Base-by-base conservation (phyloP, 352 stramenopile genomes). In the Pythium monospermum region DNA sequence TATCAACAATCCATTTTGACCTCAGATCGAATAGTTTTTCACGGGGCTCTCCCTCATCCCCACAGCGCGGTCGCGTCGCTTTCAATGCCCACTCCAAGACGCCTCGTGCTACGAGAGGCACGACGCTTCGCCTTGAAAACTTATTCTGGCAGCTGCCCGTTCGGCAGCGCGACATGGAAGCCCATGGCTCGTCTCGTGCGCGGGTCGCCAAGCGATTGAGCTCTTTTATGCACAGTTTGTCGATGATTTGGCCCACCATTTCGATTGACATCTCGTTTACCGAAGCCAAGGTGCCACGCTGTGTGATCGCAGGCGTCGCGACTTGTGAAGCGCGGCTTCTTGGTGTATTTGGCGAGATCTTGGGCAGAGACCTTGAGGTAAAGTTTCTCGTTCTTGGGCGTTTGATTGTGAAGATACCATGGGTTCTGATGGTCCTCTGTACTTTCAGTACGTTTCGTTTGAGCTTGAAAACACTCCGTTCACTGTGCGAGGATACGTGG, bases 241-340 rank as follows among this genome's bases (percentile, higher is more conserved):
- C 78, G 1, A 68, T 94, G 63, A 83, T 92, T 13, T 89, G 79
- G 75, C 76, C 75, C n/a, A 71, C 59, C 2, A 36, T 91, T 7
- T 64, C 81, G 11, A 70, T 91, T 48, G 61, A 82, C 18, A 46
- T 87, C 18, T 66, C 59, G 26, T 83, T 77, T 61, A 30, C 77
- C 58, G 54, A 52, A 25, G n/a, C 16, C 12, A 62, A 62, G 40
- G 40, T 57, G 21, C 36, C 40, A 18, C 57, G 27, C 32, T 47
- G 36, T 13, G 0, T 23, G 11, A 53, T 66, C 22, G 25, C 18
- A 15, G 46, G 30, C 0, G 59, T 53, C 1, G 3, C 36, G 1
- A 49, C 38, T 1, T 68, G 46, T 33, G 31, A 56, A 50, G 49
- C 55, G 15, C 49, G 59, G 27, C 31, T 66, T 0, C 10, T 27